Evolutionary conservation across 176 grass and related monocot genomes (phyloP), one percentile per base, ranked within the genome.

Genomic region (Aegilops tauschii): DNA sequence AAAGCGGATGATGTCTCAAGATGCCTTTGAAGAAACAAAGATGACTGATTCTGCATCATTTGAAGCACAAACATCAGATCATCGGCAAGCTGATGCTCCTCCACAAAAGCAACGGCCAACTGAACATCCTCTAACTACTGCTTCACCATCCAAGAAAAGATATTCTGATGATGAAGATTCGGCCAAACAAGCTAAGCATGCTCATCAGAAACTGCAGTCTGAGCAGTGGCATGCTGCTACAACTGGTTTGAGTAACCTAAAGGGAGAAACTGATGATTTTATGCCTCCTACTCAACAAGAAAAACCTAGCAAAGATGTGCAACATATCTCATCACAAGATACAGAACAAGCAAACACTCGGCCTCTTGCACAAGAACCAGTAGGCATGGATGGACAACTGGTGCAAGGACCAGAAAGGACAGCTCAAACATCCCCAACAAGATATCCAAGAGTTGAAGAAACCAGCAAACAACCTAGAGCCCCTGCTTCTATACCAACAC

Each of bases 301-400:
- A 79, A 73, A 84, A 65, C 54, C 56, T 73, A 72, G 75, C 66
- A 79, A 89, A 65, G 27, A 70, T 78, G 47, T 78, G 49, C 73
- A 70, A 25, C 37, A 71, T 40, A 54, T 79, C 11, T 39, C 73
- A 71, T 21, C 76, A 80, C 87, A 80, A 80, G 87, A 89, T 89
- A 49, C 65, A 84, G 87, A 84, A 49, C 65, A 79, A 73, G 56
- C 42, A 79, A 73, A 40, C 42, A 65, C 68, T 72, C 10, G 20
- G 37, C 82, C 75, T 79, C 74, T 73, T 84, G 66, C 52, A 73
- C 56, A 80, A 80, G 81, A 89, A 73, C 44, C 76, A 80, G 36
- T 42, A 67, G 73, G 62, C 47, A 83, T 40, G 85, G 61, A 83
- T 9, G 34, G 18, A n/a, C 49, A 77, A 61, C 47, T 59, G 34